phyloP scores from a whole-genome alignment of 768 basidiomycete genomes.

The Daedalea quercina region DNA sequence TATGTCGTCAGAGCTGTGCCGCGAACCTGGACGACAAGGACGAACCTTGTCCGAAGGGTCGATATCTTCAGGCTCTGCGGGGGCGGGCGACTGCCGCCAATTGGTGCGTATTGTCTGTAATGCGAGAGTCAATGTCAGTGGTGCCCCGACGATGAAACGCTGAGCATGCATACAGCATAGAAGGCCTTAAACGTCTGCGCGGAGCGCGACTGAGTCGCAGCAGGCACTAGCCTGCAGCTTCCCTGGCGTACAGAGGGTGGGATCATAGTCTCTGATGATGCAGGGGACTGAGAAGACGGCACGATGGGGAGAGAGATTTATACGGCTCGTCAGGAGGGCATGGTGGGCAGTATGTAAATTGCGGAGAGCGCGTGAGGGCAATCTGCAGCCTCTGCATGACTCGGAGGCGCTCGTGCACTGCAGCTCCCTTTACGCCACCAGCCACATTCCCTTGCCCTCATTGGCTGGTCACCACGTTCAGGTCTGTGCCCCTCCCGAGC shows the following conservation, averaged over 20 bases:
- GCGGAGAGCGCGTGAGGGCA: not conserved
- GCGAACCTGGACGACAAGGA: not conserved
- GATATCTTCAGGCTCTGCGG: slow-evolving; percentile 19
- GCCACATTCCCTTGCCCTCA: not conserved
- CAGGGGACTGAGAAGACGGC: slow-evolving; percentile 1
- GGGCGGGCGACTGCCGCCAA: slow-evolving; percentile 12
- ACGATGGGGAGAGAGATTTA: slow-evolving; percentile 2
- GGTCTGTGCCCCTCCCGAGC: not conserved
- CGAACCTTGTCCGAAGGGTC: slow-evolving; percentile 25
- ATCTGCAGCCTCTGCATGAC: not conserved
- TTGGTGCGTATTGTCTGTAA: slow-evolving; percentile 20
- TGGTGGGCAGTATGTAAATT: not conserved
- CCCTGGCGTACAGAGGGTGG: slow-evolving; percentile 8
- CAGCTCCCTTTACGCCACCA: not conserved
- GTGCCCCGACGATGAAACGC: slow-evolving; percentile 1
- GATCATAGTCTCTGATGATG: slow-evolving; percentile 6
- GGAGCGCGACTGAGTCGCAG: slow-evolving; percentile 13
- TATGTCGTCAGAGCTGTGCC: not conserved
- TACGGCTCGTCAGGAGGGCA: slow-evolving; percentile 8
- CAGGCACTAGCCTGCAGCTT: not conserved
- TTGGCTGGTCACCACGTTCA: not conserved
- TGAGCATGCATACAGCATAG: slow-evolving; percentile 22
- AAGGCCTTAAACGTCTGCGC: slow-evolving; percentile 26
- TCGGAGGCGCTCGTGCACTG: not conserved
- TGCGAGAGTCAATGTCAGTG: not conserved